Base-by-base conservation (phyloP, 768 basidiomycete species). In the Amanita molliuscula region DNA sequence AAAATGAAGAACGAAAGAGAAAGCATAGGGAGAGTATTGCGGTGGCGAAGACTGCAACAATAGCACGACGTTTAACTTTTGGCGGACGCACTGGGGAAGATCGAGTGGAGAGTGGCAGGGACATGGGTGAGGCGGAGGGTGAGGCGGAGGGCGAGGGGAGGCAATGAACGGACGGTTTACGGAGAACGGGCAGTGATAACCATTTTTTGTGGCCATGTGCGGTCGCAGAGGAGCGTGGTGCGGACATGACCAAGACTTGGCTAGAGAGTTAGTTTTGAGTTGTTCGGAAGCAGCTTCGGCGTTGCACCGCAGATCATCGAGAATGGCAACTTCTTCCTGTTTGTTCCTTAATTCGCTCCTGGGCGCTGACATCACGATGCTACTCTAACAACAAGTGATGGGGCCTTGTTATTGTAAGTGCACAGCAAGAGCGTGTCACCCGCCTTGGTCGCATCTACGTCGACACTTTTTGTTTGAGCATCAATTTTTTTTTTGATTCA, bases 401-500 rank as follows among this genome's bases (percentile, higher is more conserved):
- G 6, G 83, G 80, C 0, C 28, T 31, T 28, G 68, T 79, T 61
- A 60, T 85, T 82, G 56, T 82, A 84, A 65, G 57, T 86, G 84
- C 23, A 84, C 70, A 62, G 84, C 63, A 0, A 83, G 69, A 0
- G 79, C 74, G 8, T 68, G 67, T 53, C 31, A 35, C 52, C 15
- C 28, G 29, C 15, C 62, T 66, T 4, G 79, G 75, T 25, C 74
- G 68, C 10, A 86, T 70, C 84, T 83, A 88, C 7, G 72, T 75
- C 1, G 79, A 74, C 26, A 38, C 7, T 13, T 13, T 13, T 18
- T 21, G 7, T 11, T 10, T 15, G n/a, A 10, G 37, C n/a, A 6
- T 49, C 82, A 67, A 64, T 85, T 85, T 58, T 83, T 83, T 65
- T 84, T 84, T 58, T 84, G 82, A 55, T 84, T 82, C 79, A 82